These are phyloP conservation scores for Endothia cerciana DNA, from an alignment of 2,329 filamentous ascomycete species.

Conservation along the genomic window DNA sequence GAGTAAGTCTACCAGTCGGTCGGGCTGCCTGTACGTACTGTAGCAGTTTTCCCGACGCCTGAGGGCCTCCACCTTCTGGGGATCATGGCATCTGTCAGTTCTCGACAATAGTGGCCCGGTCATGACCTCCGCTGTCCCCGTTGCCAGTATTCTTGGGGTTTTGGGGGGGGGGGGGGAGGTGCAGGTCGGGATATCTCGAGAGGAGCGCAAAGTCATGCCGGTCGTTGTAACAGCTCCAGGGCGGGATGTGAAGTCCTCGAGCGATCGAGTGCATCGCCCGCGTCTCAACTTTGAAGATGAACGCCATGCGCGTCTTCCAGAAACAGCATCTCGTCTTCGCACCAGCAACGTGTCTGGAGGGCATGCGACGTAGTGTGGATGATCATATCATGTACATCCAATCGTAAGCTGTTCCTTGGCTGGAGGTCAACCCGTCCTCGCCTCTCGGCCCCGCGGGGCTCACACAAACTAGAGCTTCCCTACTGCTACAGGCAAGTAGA, in stretches of 20 bases:
- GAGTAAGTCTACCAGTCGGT: background rate
- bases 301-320: background rate
- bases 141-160: background rate
- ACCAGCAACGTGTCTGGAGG: background rate
- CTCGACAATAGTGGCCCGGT: background rate
- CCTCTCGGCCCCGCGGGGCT: background rate
- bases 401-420: background rate
- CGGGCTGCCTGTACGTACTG: background rate
- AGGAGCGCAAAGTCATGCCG: background rate
- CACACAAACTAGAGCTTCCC: conserved; percentile 2
- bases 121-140: conserved; percentile 1
- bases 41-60: background rate
- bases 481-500: conserved; percentile 16
- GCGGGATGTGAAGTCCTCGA: background rate
- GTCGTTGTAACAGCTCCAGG: background rate
- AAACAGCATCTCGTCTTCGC: too few relatives aligned
- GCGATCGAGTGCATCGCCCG: background rate
- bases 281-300: background rate
- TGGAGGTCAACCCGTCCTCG: background rate
- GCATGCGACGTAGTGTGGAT: background rate
- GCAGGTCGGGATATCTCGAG: background rate
- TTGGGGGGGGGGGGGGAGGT: too few relatives aligned
- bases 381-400: conserved; percentile 1
- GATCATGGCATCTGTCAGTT: background rate
- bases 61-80: background rate